Conservation (phyloP, 106 monocot species). For the Dioscorea zingiberensis region DNA sequence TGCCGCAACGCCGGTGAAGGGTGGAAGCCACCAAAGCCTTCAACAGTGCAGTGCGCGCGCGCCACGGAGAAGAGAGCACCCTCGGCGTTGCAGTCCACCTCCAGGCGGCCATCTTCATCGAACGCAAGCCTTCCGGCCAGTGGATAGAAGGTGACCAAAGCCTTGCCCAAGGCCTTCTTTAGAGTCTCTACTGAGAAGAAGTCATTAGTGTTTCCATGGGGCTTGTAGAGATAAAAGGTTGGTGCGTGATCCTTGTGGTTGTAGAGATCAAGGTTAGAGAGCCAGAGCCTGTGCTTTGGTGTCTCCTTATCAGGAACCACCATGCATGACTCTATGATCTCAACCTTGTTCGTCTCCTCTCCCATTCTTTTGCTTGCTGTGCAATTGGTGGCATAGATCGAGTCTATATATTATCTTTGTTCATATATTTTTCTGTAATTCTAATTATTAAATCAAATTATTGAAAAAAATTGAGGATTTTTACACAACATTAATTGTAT, state of each 20-base stretch:
- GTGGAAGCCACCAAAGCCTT: constrained; percentile 38
- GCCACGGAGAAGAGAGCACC: constrained; percentile 55
- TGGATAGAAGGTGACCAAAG: constrained; percentile 45
- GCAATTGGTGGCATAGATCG: too few species aligned
- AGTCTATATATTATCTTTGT: too few species aligned
- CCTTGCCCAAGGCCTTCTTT: constrained; percentile 18
- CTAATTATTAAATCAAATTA: too few species aligned
- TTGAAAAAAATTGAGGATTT: too few species aligned
- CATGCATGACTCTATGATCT: constrained; percentile 9
- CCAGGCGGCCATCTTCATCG: constrained; percentile 15
- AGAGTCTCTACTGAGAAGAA: constrained; percentile 10
- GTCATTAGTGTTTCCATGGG: too few species aligned
- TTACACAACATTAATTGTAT: too few species aligned
- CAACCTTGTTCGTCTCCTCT: neutral
- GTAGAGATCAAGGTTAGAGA: constrained; percentile 18
- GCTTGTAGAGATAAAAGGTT: constrained; percentile 15
- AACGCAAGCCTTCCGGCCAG: constrained; percentile 35
- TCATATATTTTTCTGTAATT: too few species aligned
- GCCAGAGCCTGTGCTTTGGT: constrained; percentile 12
- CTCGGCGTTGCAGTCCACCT: constrained; percentile 57
- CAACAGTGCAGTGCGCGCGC: constrained; percentile 11
- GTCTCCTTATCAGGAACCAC: constrained; percentile 17
- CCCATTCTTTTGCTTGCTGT: too few species aligned
- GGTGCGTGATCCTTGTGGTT: constrained; percentile 4
- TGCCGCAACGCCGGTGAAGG: constrained; percentile 29